Percentiles rank a stretch among this genome's conserved stretches.
Conservation (phyloP, 306 rosid species). For the Malus fusca region DNA sequence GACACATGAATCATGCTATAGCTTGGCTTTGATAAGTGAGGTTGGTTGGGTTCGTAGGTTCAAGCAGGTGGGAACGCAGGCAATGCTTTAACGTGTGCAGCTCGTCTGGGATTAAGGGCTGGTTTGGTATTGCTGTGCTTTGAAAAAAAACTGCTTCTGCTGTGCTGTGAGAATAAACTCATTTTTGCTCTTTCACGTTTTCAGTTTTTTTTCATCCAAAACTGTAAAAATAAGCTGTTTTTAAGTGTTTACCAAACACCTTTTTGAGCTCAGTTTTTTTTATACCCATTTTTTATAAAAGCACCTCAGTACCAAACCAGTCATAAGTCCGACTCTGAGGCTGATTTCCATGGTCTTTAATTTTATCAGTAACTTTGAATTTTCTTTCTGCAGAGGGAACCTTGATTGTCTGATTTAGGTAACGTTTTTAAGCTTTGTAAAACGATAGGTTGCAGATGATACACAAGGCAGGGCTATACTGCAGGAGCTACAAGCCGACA, state of each 20-base stretch:
- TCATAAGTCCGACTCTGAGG: slow-evolving; percentile 23
- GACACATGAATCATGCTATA: neutral
- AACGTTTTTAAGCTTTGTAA: neutral
- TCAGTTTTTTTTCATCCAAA: no score
- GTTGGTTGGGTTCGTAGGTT: slow-evolving; percentile 33
- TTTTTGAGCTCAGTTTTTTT: no score
- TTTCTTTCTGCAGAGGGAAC: neutral
- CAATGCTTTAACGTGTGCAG: slow-evolving; percentile 75
- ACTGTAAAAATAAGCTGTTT: no score
- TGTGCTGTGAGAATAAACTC: no score
- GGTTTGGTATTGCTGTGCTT: no score
- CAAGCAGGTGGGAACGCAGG: slow-evolving; percentile 86
- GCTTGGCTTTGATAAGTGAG: neutral
- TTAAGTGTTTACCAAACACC: no score
- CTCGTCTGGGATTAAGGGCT: slow-evolving; percentile 65
- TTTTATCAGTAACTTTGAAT: neutral
- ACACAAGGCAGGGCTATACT: slow-evolving; percentile 68
- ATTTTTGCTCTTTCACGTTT: no score
- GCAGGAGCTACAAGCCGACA: slow-evolving; percentile 67
- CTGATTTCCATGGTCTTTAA: slow-evolving; percentile 63
- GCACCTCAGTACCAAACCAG: no score
- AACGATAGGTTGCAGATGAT: slow-evolving; percentile 66
- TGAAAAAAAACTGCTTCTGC: no score
- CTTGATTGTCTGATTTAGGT: neutral
- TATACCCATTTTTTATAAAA: no score